Conservation (phyloP, 768 basidiomycete genomes). For the Pleurotus eryngii region DNA sequence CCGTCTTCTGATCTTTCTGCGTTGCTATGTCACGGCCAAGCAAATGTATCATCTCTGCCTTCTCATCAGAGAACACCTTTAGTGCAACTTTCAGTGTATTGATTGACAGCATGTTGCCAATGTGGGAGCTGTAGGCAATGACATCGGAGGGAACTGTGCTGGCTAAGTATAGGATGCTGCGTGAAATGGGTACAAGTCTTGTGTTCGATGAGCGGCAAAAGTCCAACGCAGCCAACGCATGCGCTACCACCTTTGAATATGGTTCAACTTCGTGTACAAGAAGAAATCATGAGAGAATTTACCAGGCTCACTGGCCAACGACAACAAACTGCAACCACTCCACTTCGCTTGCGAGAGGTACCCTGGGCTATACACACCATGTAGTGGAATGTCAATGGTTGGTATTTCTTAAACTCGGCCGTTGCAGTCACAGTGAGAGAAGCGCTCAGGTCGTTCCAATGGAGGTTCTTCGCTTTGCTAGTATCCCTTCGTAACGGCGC, state of each 20-base stretch:
- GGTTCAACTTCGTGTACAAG: background rate
- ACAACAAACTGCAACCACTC: too few relatives aligned
- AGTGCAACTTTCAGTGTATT: too few relatives aligned
- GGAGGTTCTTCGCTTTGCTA: too few relatives aligned
- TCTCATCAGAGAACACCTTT: too few relatives aligned
- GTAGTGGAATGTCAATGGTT: conserved; percentile 5
- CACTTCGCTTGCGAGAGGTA: background rate
- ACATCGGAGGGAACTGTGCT: conserved; percentile 13
- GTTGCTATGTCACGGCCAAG: too few relatives aligned
- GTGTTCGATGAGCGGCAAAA: conserved; percentile 15
- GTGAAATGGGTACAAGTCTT: conserved; percentile 15
- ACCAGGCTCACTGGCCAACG: too few relatives aligned
- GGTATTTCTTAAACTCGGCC: conserved; percentile 2
- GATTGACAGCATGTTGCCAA: background rate
- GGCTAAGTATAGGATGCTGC: conserved; percentile 14
- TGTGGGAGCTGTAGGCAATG: conserved; percentile 11
- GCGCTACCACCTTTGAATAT: conserved; percentile 9
- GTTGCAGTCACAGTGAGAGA: background rate
- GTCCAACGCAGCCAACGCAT: conserved; percentile 14
- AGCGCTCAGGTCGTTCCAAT: too few relatives aligned
- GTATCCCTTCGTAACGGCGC: too few relatives aligned
- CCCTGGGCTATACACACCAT: too few relatives aligned
- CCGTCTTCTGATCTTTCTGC: background rate
- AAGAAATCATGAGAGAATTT: too few relatives aligned
- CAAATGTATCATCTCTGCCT: too few relatives aligned